phyloP scores from a whole-genome alignment of 805 yeast species.

The Metschnikowia similis region DNA sequence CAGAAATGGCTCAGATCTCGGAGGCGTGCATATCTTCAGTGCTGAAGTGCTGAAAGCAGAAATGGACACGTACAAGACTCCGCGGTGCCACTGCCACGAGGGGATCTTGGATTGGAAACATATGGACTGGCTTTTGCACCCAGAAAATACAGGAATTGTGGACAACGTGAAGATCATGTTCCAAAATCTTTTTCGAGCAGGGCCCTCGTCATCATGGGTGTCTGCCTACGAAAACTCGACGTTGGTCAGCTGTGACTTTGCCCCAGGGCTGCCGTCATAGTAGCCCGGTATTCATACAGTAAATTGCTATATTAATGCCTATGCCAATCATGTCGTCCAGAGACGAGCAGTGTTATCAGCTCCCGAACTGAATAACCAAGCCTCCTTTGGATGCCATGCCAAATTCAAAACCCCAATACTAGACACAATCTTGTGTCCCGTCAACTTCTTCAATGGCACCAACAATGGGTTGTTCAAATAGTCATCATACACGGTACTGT shows the following conservation, averaged over 20 bases:
- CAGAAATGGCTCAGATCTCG: conserved; percentile 21
- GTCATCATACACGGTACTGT: conserved; percentile 93
- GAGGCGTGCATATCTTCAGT: conserved; percentile 39
- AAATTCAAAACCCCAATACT: conserved; percentile 84
- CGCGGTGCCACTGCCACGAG: conserved; percentile 29
- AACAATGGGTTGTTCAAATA: conserved; percentile 91
- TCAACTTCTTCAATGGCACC: conserved; percentile 91
- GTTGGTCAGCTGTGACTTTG: conserved; percentile 13
- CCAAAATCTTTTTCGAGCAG: conserved; percentile 22
- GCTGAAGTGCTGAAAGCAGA: conserved; percentile 27
- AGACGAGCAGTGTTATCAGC: conserved; percentile 94
- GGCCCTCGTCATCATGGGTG: conserved; percentile 21
- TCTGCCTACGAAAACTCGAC: conserved; percentile 20
- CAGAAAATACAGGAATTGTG: conserved; percentile 38
- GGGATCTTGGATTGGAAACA: conserved; percentile 42
- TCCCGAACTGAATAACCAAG: conserved; percentile 96
- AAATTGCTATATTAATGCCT: conserved; percentile 6
- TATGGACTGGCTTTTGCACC: conserved; percentile 32
- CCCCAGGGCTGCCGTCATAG: neutral
- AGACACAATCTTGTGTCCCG: conserved; percentile 78
- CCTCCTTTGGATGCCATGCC: conserved; percentile 96
- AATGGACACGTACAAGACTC: conserved; percentile 25
- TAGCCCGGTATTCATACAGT: neutral
- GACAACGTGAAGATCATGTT: conserved; percentile 31
- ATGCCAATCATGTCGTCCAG: conserved; percentile 72